Evolutionary conservation across 768 basidiomycete genomes (phyloP).

Genomic region (Paxillus ammoniavirescens): DNA sequence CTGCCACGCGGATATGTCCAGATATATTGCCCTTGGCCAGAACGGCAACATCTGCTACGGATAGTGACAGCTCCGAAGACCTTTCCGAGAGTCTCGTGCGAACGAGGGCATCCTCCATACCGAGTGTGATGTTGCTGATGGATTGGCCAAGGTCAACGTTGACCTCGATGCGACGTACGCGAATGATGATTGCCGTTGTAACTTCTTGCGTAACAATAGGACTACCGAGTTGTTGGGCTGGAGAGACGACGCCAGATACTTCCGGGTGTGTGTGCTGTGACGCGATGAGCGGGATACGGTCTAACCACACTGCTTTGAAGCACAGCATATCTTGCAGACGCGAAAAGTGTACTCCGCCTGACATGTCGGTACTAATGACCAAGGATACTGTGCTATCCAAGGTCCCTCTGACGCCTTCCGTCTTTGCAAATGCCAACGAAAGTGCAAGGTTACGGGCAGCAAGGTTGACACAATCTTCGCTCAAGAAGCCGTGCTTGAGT

Average conservation of each 20-base stretch:
- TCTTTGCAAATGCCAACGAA: slow-evolving; percentile 65
- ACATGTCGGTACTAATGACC: slow-evolving; percentile 81
- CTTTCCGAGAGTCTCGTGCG: slow-evolving; percentile 64
- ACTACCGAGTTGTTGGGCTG: slow-evolving; percentile 11
- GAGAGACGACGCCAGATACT: slow-evolving; percentile 15
- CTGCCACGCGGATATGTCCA: slow-evolving; percentile 62
- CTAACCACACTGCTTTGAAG: slow-evolving; percentile 94
- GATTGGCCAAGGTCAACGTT: slow-evolving; percentile 85
- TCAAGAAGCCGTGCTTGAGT: slow-evolving; percentile 82
- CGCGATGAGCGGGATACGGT: slow-evolving; percentile 77
- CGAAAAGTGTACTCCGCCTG: slow-evolving; percentile 77
- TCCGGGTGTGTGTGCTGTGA: slow-evolving; percentile 30
- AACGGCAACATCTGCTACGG: slow-evolving; percentile 53
- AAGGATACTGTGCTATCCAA: slow-evolving; percentile 61
- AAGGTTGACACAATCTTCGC: slow-evolving; percentile 78
- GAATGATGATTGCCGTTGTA: slow-evolving; percentile 62
- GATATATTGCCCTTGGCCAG: slow-evolving; percentile 68
- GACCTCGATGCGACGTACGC: slow-evolving; percentile 70
- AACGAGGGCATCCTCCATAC: slow-evolving; percentile 60
- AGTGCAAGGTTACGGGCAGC: slow-evolving; percentile 82
- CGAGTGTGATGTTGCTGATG: slow-evolving; percentile 69
- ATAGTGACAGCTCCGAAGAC: slow-evolving; percentile 63
- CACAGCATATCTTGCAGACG: slow-evolving; percentile 89
- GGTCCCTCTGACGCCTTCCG: slow-evolving; percentile 35
- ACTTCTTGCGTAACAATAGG: slow-evolving; percentile 41